phyloP scores from a whole-genome alignment of 148 eudicot genomes.

The Pouteria glomerata region DNA sequence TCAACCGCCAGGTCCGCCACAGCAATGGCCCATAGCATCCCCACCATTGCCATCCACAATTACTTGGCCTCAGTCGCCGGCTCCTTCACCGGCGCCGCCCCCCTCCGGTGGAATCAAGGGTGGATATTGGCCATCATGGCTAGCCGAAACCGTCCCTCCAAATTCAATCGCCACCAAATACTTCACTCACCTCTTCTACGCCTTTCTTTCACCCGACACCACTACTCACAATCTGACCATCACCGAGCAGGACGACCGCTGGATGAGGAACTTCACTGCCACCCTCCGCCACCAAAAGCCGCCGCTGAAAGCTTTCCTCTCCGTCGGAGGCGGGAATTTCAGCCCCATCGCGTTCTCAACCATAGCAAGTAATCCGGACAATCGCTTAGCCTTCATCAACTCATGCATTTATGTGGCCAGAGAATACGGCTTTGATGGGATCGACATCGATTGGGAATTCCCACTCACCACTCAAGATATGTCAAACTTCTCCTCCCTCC shows the following conservation, averaged over 20 bases:
- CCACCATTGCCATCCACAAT: background rate
- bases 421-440: slow-evolving; percentile 17
- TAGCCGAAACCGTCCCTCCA: slow-evolving; percentile 18
- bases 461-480: slow-evolving; percentile 20
- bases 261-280: slow-evolving; percentile 29
- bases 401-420: slow-evolving; percentile 24
- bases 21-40: background rate
- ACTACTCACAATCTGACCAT: slow-evolving; percentile 13
- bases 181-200: slow-evolving; percentile 38
- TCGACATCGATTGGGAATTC: slow-evolving; percentile 38
- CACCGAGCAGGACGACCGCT: slow-evolving; percentile 3
- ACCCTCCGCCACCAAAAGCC: slow-evolving; percentile 17
- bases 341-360: slow-evolving; percentile 1
- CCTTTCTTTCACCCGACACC: slow-evolving; percentile 18
- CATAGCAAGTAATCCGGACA: slow-evolving; percentile 13
- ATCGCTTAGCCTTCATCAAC: slow-evolving; percentile 20
- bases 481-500: slow-evolving; percentile 18
- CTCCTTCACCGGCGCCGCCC: background rate
- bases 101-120: slow-evolving; percentile 17
- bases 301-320: slow-evolving; percentile 12
- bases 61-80: background rate
- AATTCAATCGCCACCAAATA: slow-evolving; percentile 18
- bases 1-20: background rate
- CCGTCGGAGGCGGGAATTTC: slow-evolving; percentile 23
- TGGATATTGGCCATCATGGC: slow-evolving; percentile 24